Conservation (phyloP, 2,329 filamentous ascomycete species). For the Trichoderma harzianum region DNA sequence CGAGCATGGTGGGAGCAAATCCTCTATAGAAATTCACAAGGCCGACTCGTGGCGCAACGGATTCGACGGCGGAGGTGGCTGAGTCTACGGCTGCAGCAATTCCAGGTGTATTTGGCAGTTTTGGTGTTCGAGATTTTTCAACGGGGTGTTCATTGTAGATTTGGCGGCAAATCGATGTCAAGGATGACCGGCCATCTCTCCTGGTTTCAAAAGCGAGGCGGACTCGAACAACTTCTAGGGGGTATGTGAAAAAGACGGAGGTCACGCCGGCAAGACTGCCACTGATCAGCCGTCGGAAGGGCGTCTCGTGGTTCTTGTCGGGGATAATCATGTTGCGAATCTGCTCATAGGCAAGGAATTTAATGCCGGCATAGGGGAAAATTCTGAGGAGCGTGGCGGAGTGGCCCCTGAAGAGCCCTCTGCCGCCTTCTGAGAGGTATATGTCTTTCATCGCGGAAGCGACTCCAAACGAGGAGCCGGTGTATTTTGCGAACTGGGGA, state of each 20-base stretch:
- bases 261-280: slow-evolving; percentile 79
- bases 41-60: slow-evolving; percentile 60
- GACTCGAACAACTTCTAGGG: slow-evolving; percentile 87
- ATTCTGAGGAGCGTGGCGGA: slow-evolving; percentile 91
- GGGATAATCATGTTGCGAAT: slow-evolving; percentile 78
- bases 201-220: slow-evolving; percentile 94
- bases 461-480: slow-evolving; percentile 82
- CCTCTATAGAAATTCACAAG: slow-evolving; percentile 92
- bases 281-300: slow-evolving; percentile 68
- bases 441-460: slow-evolving; percentile 82
- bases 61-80: slow-evolving; percentile 39
- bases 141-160: slow-evolving; percentile 77
- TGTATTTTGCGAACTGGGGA: slow-evolving; percentile 89
- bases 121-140: slow-evolving; percentile 31
- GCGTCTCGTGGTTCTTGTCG: slow-evolving; percentile 70
- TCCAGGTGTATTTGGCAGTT: slow-evolving; percentile 27
- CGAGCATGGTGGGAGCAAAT: slow-evolving; percentile 83
- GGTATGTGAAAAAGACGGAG: slow-evolving; percentile 94
- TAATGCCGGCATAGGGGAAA: slow-evolving; percentile 96
- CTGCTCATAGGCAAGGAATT: slow-evolving; percentile 97
- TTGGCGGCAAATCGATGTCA: slow-evolving; percentile 73
- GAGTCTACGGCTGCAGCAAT: slow-evolving; percentile 40
- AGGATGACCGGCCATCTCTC: slow-evolving; percentile 62
- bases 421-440: slow-evolving; percentile 67
- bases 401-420: slow-evolving; percentile 87